phyloP scores from a whole-genome alignment of 2,329 filamentous ascomycete species.

The Penicillium thymicola region DNA sequence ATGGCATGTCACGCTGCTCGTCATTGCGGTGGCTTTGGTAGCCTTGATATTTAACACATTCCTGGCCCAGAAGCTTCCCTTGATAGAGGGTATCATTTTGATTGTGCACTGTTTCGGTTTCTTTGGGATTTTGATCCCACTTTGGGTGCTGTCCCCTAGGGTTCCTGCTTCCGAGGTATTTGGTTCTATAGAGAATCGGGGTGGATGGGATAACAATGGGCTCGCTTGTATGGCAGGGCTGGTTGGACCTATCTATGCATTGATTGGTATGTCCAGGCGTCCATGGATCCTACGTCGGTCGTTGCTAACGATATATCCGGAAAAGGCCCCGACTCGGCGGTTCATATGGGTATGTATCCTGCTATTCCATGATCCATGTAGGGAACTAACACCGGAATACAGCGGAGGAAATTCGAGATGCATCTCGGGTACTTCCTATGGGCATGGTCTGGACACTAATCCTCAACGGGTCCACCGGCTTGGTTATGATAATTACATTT shows the following conservation, averaged over 20 bases:
- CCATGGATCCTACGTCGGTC: background rate
- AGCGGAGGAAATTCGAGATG: background rate
- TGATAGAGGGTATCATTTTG: slow-evolving; percentile 30
- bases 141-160: slow-evolving; percentile 22
- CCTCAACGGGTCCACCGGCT: background rate
- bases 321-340: background rate
- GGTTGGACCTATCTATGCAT: background rate
- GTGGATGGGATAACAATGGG: background rate
- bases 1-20: background rate
- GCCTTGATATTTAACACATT: slow-evolving; percentile 31
- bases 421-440: background rate
- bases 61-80: slow-evolving; percentile 26
- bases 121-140: slow-evolving; percentile 32
- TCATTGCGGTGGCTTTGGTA: slow-evolving; percentile 18
- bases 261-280: background rate
- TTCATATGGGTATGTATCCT: background rate
- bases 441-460: background rate
- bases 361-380: background rate
- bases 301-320: background rate
- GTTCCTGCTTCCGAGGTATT: background rate
- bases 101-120: slow-evolving; percentile 33
- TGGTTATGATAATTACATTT: background rate
- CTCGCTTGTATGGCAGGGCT: background rate
- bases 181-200: background rate
- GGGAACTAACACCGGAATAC: background rate